phyloP scores from a whole-genome alignment of 139 green algal genomes.

The Haematococcus lacustris region DNA sequence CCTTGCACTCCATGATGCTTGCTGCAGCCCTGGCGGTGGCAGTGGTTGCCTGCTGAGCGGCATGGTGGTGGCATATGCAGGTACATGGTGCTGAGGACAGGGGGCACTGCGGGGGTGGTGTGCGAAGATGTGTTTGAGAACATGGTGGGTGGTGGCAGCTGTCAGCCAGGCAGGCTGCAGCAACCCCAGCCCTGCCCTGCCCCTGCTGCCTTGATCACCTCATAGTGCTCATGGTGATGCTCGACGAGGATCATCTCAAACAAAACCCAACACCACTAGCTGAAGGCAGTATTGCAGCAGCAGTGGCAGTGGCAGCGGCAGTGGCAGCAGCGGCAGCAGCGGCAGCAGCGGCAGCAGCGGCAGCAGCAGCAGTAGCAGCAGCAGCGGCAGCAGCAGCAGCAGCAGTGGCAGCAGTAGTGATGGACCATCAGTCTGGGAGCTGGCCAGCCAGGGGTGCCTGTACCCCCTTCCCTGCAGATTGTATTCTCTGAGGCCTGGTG shows the following conservation, averaged over 20 bases:
- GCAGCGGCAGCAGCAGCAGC: too few relatives aligned
- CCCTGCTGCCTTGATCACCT: too few relatives aligned
- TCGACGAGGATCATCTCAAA: too few relatives aligned
- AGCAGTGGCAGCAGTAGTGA: not conserved
- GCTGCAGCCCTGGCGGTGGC: too few relatives aligned
- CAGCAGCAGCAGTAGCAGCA: not conserved
- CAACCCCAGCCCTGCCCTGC: too few relatives aligned
- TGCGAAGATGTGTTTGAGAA: conserved; percentile 84
- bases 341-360: conserved; percentile 1
- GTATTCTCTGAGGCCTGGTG: conserved; percentile 74
- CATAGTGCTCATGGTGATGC: too few relatives aligned
- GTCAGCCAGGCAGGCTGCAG: too few relatives aligned
- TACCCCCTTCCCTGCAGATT: conserved; percentile 35
- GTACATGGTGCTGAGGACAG: conserved; percentile 65
- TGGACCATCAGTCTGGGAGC: not conserved
- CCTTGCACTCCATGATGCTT: too few relatives aligned
- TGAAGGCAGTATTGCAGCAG: not conserved
- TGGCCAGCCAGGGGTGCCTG: not conserved
- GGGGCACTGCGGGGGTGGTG: conserved; percentile 27
- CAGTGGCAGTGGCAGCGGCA: not conserved
- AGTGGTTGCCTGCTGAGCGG: too few relatives aligned
- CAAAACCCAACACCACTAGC: too few relatives aligned
- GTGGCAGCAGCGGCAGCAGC: not conserved
- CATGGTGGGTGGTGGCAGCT: conserved; percentile 49
- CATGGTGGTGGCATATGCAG: too few relatives aligned